Base-by-base conservation (phyloP, 2,329 filamentous ascomycete species). In the Xylariaceae sp. region DNA sequence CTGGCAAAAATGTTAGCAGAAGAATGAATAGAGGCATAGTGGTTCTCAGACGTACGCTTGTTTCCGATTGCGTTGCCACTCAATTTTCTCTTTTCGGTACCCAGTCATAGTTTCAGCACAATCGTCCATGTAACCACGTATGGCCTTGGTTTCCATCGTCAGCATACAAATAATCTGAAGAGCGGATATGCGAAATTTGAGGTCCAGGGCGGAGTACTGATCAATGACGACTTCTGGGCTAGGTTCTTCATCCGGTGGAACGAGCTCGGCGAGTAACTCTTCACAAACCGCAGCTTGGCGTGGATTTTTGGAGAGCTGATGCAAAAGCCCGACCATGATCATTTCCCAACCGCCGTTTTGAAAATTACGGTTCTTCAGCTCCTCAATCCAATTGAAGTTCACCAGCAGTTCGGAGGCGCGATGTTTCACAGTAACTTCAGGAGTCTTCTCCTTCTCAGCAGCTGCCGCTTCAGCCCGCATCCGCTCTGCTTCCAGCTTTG, bases 41-140 rank as follows among this genome's bases (percentile, higher is more conserved):
- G 7, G 11, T 21, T 36, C 6, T 30, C 20, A 43, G 9, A 80
- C 83, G 72, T 76, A 86, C 82, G 78, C 76, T 71, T 82, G 79
- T 62, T 86, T 86, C 59, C 89, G 86, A 63, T 89, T 84, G 60
- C 92, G 84, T 73, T 97, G 93, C 73, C 86, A 88, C 61, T 96
- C 91, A 57, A 97, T 96, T 76, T 96, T 97, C 69, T 95, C 89
- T 72, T 99, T 99, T 43, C 94, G 87, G 67, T 95, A 91, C 49
- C 86, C 85, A 1, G 94, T 99, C 92, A 97, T 97, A 48, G 91
- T 89, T 67, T 93, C 90, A 60, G 89, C 91, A 73, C 92, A 96
- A 58, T 93, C 88, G 62, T 96, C 91, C 79, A 99, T 88, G 69
- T 95, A 96, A 13, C 85, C 87, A 47, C 93, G 87, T 62, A 97